Base-by-base conservation (phyloP, 2,329 filamentous ascomycete species). In the Monosporascus sp. region DNA sequence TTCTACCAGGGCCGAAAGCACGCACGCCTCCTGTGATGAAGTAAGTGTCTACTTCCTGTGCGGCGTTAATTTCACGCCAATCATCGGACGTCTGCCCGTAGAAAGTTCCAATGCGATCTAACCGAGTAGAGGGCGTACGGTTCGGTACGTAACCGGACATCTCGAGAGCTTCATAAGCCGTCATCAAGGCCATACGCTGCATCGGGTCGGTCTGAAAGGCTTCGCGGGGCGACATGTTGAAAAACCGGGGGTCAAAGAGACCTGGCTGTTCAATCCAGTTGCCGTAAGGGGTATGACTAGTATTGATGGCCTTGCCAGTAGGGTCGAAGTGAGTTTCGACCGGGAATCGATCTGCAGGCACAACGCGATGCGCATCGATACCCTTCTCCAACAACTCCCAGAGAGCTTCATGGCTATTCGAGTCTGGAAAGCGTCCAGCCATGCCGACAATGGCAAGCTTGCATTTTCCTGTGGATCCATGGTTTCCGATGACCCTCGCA, bases 401-500 rank as follows among this genome's bases (percentile, higher is more conserved):
- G 31, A 92, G 81, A 51, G 82, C 81, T 54, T 90, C 85, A 55
- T 84, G 80, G 62, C 79, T 86, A 17, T 83, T 85, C 48, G 88
- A 85, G 60, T 87, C 84, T 2, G 88, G 88, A 68, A 90, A 91
- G 49, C 88, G 81, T 49, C 88, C 88, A 46, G 88, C 82, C 81
- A 90, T 89, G 50, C 90, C 90, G 36, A 96, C 87, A 57, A 96
- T 91, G 53, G 90, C 90, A 57, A 96, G 82, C 69, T 91, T 92
- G 66, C 83, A 81, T 62, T 81, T 71, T 15, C 72, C 73, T 8
- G 57, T 65, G 15, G 71, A 67, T 11, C 77, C 77, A 56, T 79
- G 76, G 58, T 78, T 78, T 18, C 75, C 75, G 25, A 78, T 71
- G 17, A 59, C 64, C 9, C 69, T 61, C 15, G 60, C 56, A 31